These are phyloP conservation scores for Silene uniflora DNA, from an alignment of 148 eudicot genomes.

Conservation along the genomic window DNA sequence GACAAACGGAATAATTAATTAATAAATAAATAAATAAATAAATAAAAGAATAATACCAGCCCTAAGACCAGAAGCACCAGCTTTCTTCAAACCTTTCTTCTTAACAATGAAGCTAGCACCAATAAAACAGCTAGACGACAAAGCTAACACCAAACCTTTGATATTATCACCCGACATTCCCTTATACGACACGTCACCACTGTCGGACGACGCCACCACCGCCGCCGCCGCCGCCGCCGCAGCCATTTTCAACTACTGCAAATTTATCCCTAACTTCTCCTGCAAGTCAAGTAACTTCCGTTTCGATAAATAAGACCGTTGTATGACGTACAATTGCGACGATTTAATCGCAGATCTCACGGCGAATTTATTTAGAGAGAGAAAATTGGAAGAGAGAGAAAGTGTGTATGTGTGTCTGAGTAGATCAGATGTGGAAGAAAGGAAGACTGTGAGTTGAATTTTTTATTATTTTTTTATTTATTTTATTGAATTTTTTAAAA, in stretches of 20 bases:
- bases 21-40: background rate
- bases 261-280: background rate
- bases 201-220: slow-evolving; percentile 16
- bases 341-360: background rate
- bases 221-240: background rate
- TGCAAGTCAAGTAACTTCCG: background rate
- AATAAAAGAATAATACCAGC: slow-evolving; percentile 17
- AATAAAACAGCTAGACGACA: slow-evolving; percentile 30
- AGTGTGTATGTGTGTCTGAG: background rate
- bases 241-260: background rate
- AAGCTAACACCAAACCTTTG: slow-evolving; percentile 27
- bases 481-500: background rate
- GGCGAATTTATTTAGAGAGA: background rate
- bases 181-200: slow-evolving; percentile 13
- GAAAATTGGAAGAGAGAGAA: background rate
- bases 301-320: background rate
- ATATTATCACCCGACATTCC: slow-evolving; percentile 32
- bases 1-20: too few species aligned
- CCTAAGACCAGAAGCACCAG: slow-evolving; percentile 34
- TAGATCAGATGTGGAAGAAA: slow-evolving; percentile 12
- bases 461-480: background rate
- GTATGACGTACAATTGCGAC: background rate
- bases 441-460: background rate
- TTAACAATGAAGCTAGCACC: slow-evolving; percentile 34
- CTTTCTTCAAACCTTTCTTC: slow-evolving; percentile 34